phyloP scores from a whole-genome alignment of 2,329 filamentous ascomycete genomes.

The Acarospora socialis region DNA sequence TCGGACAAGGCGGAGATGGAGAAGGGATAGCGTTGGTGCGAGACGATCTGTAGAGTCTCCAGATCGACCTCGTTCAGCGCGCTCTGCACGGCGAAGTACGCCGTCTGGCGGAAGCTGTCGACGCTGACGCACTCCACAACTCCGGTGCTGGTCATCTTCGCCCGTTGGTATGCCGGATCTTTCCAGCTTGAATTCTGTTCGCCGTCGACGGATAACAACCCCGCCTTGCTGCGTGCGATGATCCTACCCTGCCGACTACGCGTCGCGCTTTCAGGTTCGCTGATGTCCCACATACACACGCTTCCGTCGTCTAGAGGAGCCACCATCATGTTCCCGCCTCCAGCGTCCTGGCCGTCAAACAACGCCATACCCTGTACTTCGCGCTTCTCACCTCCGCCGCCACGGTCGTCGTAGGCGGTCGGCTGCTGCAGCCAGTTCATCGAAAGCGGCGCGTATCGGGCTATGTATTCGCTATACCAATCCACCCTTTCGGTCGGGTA shows the following conservation, averaged over 20 bases:
- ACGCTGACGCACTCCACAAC: conserved; percentile 75
- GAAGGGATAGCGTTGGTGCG: conserved; percentile 60
- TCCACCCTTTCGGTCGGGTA: conserved; percentile 57
- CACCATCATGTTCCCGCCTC: conserved; percentile 47
- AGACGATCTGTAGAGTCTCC: conserved; percentile 53
- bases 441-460: conserved; percentile 59
- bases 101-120: conserved; percentile 50
- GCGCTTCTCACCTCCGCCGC: conserved; percentile 31
- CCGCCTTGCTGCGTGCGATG: conserved; percentile 49
- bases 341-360: conserved; percentile 40
- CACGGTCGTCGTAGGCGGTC: conserved; percentile 23
- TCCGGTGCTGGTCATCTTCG: conserved; percentile 52
- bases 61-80: conserved; percentile 72
- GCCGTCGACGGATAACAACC: conserved; percentile 50
- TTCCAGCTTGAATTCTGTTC: conserved; percentile 13
- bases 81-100: conserved; percentile 68
- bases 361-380: conserved; percentile 64
- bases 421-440: conserved; percentile 65
- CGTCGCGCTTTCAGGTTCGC: conserved; percentile 32
- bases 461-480: conserved; percentile 84
- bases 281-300: conserved; percentile 71
- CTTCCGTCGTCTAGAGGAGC: conserved; percentile 76
- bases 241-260: conserved; percentile 45
- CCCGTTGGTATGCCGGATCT: conserved; percentile 19
- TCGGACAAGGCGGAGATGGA: conserved; percentile 72